Evolutionary conservation across 2,329 filamentous ascomycete genomes (phyloP), one percentile per base, ranked within the genome.

Genomic region (Penicillium sp.): DNA sequence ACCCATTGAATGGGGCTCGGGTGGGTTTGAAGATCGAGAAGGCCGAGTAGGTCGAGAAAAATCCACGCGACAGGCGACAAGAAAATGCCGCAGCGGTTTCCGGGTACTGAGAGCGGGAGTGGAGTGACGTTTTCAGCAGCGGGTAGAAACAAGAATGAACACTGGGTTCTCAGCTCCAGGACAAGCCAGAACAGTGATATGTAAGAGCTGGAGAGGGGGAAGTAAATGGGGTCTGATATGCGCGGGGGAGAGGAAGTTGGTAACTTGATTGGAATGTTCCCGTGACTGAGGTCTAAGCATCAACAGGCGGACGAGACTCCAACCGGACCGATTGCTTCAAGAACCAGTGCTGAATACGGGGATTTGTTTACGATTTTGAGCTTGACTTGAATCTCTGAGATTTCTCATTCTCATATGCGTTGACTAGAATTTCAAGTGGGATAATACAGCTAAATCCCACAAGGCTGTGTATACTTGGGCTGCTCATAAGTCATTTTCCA

Each of bases 81-180:
- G 33, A 45, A 52, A 54, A 49, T 52, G 39, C 45, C 51, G 49
- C 49, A 54, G 52, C 37, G 35, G 42, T 47, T 33, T 47, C 35
- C 42, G 45, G 40, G 44, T 35, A 44, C 42, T 41, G 51, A 47
- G 33, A 42, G 50, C 36, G 44, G 44, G 42, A 54, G 51, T 51
- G 51, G 47, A 54, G 47, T 22, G 34, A 32, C 35, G 33, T 31
- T 41, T 29, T 46, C 42, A 46, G 42, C 45, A 52, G 51, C 51
- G 51, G 50, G 51, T 50, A 52, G 51, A 9, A 36, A 28, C 35
- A 31, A 38, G 16, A 45, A 31, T 22, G 18, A 22, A 9, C 18
- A 6, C 15, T 30, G 28, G 15, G 6, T 5, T 26, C 26, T 13
- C 22, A 20, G 22, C 29, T 16, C 30, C 29, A 29, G 12, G 12